Evolutionary conservation across 805 yeast species (phyloP).

Genomic region (Candida pseudofarinosa): DNA sequence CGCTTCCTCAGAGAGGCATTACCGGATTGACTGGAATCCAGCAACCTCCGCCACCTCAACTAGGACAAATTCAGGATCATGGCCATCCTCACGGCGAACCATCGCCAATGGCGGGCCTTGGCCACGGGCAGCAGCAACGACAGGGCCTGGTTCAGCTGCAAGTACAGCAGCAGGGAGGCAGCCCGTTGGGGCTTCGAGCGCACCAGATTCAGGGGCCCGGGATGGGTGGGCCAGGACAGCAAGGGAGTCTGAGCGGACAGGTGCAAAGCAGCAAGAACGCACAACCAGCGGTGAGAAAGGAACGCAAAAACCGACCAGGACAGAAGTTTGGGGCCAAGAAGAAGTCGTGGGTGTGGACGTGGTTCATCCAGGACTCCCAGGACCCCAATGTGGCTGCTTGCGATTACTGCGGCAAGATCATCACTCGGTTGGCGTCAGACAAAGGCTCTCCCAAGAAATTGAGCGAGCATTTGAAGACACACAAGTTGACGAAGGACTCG

Average conservation of each 20-base stretch:
- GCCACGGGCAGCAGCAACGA: constrained; percentile 7
- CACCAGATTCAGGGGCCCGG: constrained; percentile 4
- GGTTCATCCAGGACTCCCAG: constrained; percentile 50
- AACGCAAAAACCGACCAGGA: constrained; percentile 46
- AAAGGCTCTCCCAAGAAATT: constrained; percentile 59
- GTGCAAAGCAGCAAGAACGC: constrained; percentile 4
- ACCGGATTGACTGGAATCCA: constrained; percentile 7
- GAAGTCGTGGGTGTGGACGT: constrained; percentile 61
- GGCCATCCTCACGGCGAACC: constrained; percentile 7
- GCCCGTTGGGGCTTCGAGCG: background rate
- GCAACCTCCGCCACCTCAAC: constrained; percentile 5
- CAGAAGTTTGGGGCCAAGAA: constrained; percentile 58
- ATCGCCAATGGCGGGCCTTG: constrained; percentile 10
- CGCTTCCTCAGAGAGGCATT: constrained; percentile 11
- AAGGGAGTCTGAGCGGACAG: constrained; percentile 5
- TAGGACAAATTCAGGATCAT: constrained; percentile 5
- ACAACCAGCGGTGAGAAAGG: constrained; percentile 15
- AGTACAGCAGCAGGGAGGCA: constrained; percentile 3
- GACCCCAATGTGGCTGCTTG: constrained; percentile 52
- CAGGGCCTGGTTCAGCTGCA: too few species aligned
- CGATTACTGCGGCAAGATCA: constrained; percentile 48
- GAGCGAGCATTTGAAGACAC: constrained; percentile 54
- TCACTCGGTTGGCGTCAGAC: constrained; percentile 46
- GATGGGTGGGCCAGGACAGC: constrained; percentile 5
- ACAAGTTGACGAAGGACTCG: constrained; percentile 40